phyloP scores from a whole-genome alignment of 768 basidiomycete genomes.

The Pisolithus orientalis region DNA sequence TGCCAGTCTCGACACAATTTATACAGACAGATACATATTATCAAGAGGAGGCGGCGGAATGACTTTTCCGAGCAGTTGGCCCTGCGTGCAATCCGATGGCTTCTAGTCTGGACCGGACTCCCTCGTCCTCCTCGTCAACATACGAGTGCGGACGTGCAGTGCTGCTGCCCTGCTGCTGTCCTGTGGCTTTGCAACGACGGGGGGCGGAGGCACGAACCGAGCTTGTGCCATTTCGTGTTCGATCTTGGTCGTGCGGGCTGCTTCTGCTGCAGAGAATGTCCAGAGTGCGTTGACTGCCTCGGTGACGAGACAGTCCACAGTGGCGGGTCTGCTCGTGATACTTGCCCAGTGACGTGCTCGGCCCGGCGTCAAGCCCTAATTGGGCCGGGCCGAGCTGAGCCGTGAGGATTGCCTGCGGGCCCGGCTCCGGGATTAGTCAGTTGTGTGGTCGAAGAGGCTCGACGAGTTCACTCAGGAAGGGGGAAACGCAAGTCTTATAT shows the following conservation, averaged over 20 bases:
- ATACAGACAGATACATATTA: background rate
- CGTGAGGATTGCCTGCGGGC: too few relatives aligned
- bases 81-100: slow-evolving; percentile 84
- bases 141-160: slow-evolving; percentile 11
- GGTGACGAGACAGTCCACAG: slow-evolving; percentile 83
- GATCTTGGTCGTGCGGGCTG: slow-evolving; percentile 55
- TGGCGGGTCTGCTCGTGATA: slow-evolving; percentile 57
- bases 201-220: slow-evolving; percentile 56
- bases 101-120: slow-evolving; percentile 62
- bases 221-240: slow-evolving; percentile 79
- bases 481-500: too few relatives aligned
- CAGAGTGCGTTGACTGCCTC: slow-evolving; percentile 71
- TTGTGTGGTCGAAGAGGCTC: too few relatives aligned
- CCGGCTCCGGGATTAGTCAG: too few relatives aligned
- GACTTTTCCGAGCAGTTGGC: slow-evolving; percentile 83
- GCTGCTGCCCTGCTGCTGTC: slow-evolving; percentile 28
- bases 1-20: slow-evolving; percentile 58
- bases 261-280: slow-evolving; percentile 67
- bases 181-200: slow-evolving; percentile 30
- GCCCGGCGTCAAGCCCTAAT: too few relatives aligned
- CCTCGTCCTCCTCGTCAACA: slow-evolving; percentile 70
- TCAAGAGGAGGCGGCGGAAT: slow-evolving; percentile 12
- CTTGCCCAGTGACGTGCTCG: too few relatives aligned
- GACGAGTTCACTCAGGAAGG: too few relatives aligned
- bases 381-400: too few relatives aligned